Base-by-base conservation (phyloP, 2,329 filamentous ascomycete species). In the Cryphonectria carpinicola region DNA sequence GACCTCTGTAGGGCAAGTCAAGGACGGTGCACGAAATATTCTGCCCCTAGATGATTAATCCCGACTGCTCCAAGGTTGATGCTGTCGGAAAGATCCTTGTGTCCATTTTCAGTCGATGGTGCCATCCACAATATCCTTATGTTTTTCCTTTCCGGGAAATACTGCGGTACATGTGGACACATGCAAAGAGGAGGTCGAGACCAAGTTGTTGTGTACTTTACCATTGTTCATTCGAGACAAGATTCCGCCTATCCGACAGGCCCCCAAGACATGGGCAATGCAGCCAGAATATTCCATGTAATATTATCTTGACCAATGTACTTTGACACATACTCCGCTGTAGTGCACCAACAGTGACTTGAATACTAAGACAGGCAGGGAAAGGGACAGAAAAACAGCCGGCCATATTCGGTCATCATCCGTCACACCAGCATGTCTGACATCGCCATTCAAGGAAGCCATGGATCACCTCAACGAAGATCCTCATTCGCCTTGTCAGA, bases 11-110 rank as follows among this genome's bases (percentile, higher is more conserved):
- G 70, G 41, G 54, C 70, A 71, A 71, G 22, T 71, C 3, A 63
- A 65, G 28, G 56, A 69, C 6, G 70, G 70, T 1, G 32, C 46
- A 37, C 66, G 70, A n/a, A 71, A 71, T 3, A 71, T 71, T 28
- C 56, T 71, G 3, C 70, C 70, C 3, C 56, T 71, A 1, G 70
- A 71, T 28, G 70, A 71, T 25, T 62, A 39, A 14, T 11, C 10
- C 37, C 37, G 10, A 62, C 14, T 7, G 22, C 19, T 14, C 19
- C 35, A 35, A 5, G 17, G 7, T 19, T 49, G 2, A 19, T 49
- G 7, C 22, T n/a, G 13, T 28, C 28, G n/a, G 4, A 28, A 22
- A 14, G 25, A 25, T 17, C 10, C 11, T 1, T 2, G 1, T 25
- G 52, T 28, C 52, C 4, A 25, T 56, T 10, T 25, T 56, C 3